Evolutionary conservation across 2,329 filamentous ascomycete species (phyloP), one percentile per base, ranked within the genome.

Genomic region (Sclerotinia minor): DNA sequence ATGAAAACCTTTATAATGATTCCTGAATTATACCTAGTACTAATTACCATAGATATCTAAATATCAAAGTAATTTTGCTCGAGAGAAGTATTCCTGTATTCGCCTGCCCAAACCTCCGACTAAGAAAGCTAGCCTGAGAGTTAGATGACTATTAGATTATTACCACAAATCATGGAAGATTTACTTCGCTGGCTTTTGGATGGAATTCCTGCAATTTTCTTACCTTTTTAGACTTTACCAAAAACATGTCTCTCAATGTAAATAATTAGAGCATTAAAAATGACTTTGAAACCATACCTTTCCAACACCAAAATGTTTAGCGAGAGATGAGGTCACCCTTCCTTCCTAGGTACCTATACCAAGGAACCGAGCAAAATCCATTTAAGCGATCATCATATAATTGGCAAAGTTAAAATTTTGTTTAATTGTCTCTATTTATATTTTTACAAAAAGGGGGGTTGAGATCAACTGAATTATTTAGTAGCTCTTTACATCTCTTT

Each of bases 281-380:
- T 26, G 87, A 91, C 68, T 83, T 84, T 67, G 85, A 86, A 67
- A 87, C 84, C 70, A 85, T 77, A 68, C 77, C 77, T 71, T 79
- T 80, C 32, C 21, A 21, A 26, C 19, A 29, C 17, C 29, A 49
- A 38, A 35, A 68, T 8, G 5, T 29, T 44, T 19, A 32, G 15
- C 77, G 26, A n/a, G 21, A 44, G 4, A 41, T 19, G 3, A 72
- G 71, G 2, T 70, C 70, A 58, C 72, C 70, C n/a, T n/a, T n/a
- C n/a, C n/a, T n/a, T 35, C 69, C 70, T 72, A n/a, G n/a, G n/a
- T n/a, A n/a, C 63, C 75, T 71, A 41, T 71, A 68, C 71, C 70
- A 71, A 29, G 35, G 5, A 35, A 7, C 35, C 7, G 35, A 35
- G 5, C 60, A 67, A 5, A 79, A 66, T 0, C 70, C 58, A 1